Evolutionary conservation across 768 basidiomycete genomes (phyloP).

Genomic region (Cyathus striatus): DNA sequence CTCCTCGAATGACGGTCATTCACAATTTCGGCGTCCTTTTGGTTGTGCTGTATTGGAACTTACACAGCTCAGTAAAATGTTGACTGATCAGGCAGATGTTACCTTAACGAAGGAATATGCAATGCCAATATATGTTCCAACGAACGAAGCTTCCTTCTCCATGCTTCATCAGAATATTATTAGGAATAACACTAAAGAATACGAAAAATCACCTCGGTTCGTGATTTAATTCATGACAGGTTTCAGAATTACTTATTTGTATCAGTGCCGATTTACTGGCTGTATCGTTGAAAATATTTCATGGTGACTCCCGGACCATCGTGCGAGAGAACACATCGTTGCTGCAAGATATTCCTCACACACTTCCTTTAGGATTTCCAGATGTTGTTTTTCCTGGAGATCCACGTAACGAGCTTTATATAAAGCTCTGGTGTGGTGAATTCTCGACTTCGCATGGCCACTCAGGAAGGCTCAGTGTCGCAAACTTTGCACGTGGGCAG

Average conservation of each 20-base stretch:
- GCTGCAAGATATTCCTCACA: slow-evolving; percentile 76
- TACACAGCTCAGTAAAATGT: slow-evolving; percentile 65
- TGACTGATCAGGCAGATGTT: slow-evolving; percentile 57
- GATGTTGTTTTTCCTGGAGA: slow-evolving; percentile 95
- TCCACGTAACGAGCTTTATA: slow-evolving; percentile 89
- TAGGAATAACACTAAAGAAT: slow-evolving; percentile 69
- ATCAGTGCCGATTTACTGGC: slow-evolving; percentile 89
- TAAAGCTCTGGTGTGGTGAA: slow-evolving; percentile 94
- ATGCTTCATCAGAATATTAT: slow-evolving; percentile 97
- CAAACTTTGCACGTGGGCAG: slow-evolving; percentile 53
- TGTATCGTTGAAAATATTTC: slow-evolving; percentile 80
- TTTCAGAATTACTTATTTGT: too few species aligned
- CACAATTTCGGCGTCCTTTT: slow-evolving; percentile 79
- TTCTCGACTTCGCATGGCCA: slow-evolving; percentile 55
- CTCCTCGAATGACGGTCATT: slow-evolving; percentile 24
- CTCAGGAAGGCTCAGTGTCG: slow-evolving; percentile 52
- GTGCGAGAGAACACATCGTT: slow-evolving; percentile 81
- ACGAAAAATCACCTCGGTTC: slow-evolving; percentile 76
- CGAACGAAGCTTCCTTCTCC: slow-evolving; percentile 81
- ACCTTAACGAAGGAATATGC: slow-evolving; percentile 67
- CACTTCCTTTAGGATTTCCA: slow-evolving; percentile 87
- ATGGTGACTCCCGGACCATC: slow-evolving; percentile 73
- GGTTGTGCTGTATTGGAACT: slow-evolving; percentile 94
- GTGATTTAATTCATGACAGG: slow-evolving; percentile 3
- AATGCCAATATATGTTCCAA: slow-evolving; percentile 85